These are phyloP conservation scores for Schizochytrium sp. DNA, from an alignment of 108 stramenopile genomes.

Conservation along the genomic window DNA sequence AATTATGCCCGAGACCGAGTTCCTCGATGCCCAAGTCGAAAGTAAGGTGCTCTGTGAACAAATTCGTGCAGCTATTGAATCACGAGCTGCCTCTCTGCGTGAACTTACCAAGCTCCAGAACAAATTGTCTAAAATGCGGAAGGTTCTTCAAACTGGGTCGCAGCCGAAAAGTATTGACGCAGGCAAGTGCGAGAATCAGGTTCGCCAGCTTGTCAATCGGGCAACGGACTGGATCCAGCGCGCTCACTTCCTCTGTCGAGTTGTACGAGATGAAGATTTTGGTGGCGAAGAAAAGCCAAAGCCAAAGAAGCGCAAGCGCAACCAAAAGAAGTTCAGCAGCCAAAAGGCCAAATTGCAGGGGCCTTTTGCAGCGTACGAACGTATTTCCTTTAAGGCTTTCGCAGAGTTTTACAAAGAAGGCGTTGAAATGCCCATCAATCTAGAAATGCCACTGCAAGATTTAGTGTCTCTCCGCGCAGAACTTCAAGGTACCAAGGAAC, in stretches of 20 bases:
- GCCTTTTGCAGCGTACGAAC: slow-evolving; percentile 53
- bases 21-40: slow-evolving; percentile 1
- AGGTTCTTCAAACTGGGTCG: background rate
- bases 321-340: background rate
- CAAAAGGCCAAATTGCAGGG: slow-evolving; percentile 42
- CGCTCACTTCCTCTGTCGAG: slow-evolving; percentile 44
- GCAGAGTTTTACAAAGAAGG: slow-evolving; percentile 45
- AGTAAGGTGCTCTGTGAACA: slow-evolving; percentile 16
- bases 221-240: slow-evolving; percentile 22
- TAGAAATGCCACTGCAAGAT: background rate
- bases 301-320: slow-evolving; percentile 58
- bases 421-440: slow-evolving; percentile 1
- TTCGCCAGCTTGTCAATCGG: background rate
- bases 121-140: slow-evolving; percentile 16
- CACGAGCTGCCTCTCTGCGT: background rate
- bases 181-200: slow-evolving; percentile 23
- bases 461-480: background rate
- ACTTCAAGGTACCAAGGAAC: slow-evolving; percentile 2
- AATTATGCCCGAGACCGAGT: slow-evolving; percentile 44
- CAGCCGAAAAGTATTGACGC: slow-evolving; percentile 41
- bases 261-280: slow-evolving; percentile 39
- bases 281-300: slow-evolving; percentile 32
- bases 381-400: background rate
- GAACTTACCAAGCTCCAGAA: slow-evolving; percentile 40
- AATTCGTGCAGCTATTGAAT: slow-evolving; percentile 4